These are phyloP conservation scores for Skeletonema costatum DNA, from an alignment of 108 stramenopile species.

Conservation along the genomic window DNA sequence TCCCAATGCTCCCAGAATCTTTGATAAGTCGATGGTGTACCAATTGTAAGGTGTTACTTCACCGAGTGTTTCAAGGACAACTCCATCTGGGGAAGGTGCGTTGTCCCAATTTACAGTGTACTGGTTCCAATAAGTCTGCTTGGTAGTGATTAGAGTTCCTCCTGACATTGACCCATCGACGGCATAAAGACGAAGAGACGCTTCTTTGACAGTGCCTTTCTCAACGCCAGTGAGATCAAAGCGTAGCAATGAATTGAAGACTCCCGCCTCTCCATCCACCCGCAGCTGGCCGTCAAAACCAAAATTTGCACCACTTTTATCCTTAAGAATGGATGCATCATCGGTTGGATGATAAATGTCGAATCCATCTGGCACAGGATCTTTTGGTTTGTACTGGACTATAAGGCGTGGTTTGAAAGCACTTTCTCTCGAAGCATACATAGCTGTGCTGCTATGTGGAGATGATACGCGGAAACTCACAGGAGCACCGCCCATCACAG, in stretches of 20 bases:
- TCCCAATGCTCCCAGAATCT: slow-evolving; percentile 19
- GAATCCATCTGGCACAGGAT: slow-evolving; percentile 26
- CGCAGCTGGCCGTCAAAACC: slow-evolving; percentile 31
- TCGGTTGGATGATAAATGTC: slow-evolving; percentile 28
- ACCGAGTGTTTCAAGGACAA: slow-evolving; percentile 29
- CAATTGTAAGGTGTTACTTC: slow-evolving; percentile 39
- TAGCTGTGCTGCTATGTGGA: slow-evolving; percentile 34
- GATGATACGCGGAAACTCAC: slow-evolving; percentile 49
- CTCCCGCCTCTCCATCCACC: slow-evolving; percentile 33
- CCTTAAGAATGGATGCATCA: slow-evolving; percentile 40
- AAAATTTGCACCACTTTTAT: slow-evolving; percentile 26
- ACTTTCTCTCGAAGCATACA: slow-evolving; percentile 44
- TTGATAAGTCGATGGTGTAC: slow-evolving; percentile 37
- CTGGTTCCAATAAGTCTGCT: slow-evolving; percentile 31
- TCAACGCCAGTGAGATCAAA: slow-evolving; percentile 42
- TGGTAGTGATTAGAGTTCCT: slow-evolving; percentile 32
- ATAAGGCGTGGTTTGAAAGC: slow-evolving; percentile 33
- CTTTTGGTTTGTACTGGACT: slow-evolving; percentile 29
- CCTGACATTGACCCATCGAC: slow-evolving; percentile 47
- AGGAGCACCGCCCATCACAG: slow-evolving; percentile 38
- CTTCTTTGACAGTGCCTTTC: slow-evolving; percentile 31
- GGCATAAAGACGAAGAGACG: slow-evolving; percentile 44
- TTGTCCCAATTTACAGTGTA: slow-evolving; percentile 29
- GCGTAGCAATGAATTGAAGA: slow-evolving; percentile 37
- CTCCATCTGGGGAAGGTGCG: slow-evolving; percentile 36